Conservation (phyloP, 2,329 filamentous ascomycete species). For the Ophiostoma sp. region DNA sequence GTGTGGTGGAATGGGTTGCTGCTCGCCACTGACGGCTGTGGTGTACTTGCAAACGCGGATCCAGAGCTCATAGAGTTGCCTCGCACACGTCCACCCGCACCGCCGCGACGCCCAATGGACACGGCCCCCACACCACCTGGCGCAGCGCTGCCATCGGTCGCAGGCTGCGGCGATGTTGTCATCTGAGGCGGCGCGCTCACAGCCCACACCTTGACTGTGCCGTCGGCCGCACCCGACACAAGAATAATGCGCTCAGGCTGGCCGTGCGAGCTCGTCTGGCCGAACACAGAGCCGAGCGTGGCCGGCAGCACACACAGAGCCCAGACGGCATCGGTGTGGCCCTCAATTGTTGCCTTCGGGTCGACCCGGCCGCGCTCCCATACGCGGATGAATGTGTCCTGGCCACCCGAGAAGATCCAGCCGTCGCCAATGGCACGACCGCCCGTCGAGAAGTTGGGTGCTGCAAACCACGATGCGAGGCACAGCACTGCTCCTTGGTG, state of each 20-base stretch:
- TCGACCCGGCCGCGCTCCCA: constrained; percentile 95
- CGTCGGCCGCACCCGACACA: constrained; percentile 88
- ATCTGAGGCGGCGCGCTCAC: constrained; percentile 85
- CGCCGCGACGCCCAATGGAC: constrained; percentile 48
- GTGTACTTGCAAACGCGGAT: constrained; percentile 82
- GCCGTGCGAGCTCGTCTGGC: constrained; percentile 67
- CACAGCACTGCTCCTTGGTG: constrained; percentile 87
- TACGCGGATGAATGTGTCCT: constrained; percentile 86
- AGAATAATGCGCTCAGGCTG: constrained; percentile 79
- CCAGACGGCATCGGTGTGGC: constrained; percentile 95
- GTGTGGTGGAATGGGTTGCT: constrained; percentile 82
- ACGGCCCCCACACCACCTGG: constrained; percentile 26
- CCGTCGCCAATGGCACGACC: constrained; percentile 85
- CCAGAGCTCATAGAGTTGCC: constrained; percentile 93
- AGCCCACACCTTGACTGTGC: constrained; percentile 87
- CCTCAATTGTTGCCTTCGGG: constrained; percentile 88
- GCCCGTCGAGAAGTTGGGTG: constrained; percentile 82
- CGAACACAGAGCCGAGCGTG: constrained; percentile 74
- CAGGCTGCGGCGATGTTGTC: constrained; percentile 48
- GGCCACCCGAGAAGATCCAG: constrained; percentile 97
- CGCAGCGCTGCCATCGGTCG: neutral
- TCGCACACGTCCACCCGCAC: constrained; percentile 62
- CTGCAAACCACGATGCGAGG: constrained; percentile 78
- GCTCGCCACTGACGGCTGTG: constrained; percentile 81
- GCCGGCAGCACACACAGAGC: constrained; percentile 86